Base-by-base conservation (phyloP, 2,329 filamentous ascomycete species). In the Aphanoascus verrucosus region DNA sequence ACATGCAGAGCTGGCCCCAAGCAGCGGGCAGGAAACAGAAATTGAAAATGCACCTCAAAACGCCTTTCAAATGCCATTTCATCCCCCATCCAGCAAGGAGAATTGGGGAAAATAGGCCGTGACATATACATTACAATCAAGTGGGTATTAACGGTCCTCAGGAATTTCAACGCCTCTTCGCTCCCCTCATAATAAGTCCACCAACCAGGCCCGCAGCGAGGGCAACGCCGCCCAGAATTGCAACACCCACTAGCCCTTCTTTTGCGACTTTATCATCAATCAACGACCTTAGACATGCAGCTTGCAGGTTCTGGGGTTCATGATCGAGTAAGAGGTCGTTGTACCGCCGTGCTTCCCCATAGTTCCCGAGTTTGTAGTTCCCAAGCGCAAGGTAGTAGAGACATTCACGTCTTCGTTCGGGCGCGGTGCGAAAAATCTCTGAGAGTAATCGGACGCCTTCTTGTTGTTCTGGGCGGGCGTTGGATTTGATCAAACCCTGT, bases 331-430 rank as follows among this genome's bases (percentile, higher is more conserved):
- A 76, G 48, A 91, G 77, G 65, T 97, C 91, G 70, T 98, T 98
- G 74, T 97, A 97, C 66, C 88, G 80, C 64, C 91, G 80, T 56
- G 91, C 91, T 68, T 98, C 93, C 56, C 84, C 89, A 70, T 96
- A 98, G 77, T 96, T 97, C 57, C 90, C 91, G 45, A 98, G 82
- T 76, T 97, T 97, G 80, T 91, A 97, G 77, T 97, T 95, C 58
- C 93, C 93, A 32, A 98, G 81, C 23, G 88, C 93, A 52, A 98
- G 83, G 73, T 98, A 98, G 77, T 96, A 98, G 57, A 98, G 86
- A 67, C 93, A 98, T 78, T 98, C 93, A 65, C 93, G 85, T 66
- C 93, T 85, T 63, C 93, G 87, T 71, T 97, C 93, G 60, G 88
- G 89, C 35, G 88, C 86, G 55, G 84, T 84, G 67, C 91, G 88